Evolutionary conservation across 148 eudicot species (phyloP).

Genomic region (Fagopyrum tataricum): DNA sequence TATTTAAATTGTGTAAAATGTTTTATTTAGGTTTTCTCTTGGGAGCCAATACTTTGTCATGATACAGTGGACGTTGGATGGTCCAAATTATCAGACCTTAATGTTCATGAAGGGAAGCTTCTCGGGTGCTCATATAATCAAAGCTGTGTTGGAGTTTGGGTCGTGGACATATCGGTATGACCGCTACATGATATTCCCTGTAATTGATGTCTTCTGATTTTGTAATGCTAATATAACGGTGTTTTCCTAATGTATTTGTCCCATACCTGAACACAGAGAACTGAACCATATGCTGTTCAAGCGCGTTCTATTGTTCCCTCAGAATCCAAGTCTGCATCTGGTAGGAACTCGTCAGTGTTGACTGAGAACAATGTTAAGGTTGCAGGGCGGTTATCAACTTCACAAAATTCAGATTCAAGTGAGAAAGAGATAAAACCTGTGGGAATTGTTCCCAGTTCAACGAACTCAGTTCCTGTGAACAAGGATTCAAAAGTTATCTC

Average conservation of each 20-base stretch:
- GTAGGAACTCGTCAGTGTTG: conserved; percentile 39
- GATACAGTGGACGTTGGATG: conserved; percentile 95
- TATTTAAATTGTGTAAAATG: conserved; percentile 12
- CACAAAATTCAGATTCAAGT: conserved; percentile 56
- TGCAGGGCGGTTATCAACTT: conserved; percentile 55
- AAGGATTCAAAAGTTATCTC: conserved; percentile 64
- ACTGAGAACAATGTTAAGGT: conserved; percentile 54
- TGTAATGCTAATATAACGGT: neutral
- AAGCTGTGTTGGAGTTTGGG: conserved; percentile 99
- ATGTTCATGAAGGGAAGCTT: conserved; percentile 95
- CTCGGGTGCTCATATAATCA: conserved; percentile 96
- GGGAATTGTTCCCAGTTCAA: conserved; percentile 49
- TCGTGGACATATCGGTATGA: conserved; percentile 85
- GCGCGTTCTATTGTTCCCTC: conserved; percentile 46
- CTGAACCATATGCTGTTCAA: conserved; percentile 70
- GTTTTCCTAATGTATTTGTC: neutral
- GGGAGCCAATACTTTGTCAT: conserved; percentile 93
- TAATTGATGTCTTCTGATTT: neutral
- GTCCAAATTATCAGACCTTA: conserved; percentile 92
- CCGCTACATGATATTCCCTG: neutral
- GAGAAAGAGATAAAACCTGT: conserved; percentile 57
- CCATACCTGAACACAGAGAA: conserved; percentile 42
- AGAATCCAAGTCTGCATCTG: conserved; percentile 45
- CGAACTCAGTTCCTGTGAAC: conserved; percentile 43
- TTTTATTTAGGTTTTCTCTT: conserved; percentile 62